Base-by-base conservation (phyloP, 2,329 filamentous ascomycete genomes). In the Pseudofabraea citricarpa region DNA sequence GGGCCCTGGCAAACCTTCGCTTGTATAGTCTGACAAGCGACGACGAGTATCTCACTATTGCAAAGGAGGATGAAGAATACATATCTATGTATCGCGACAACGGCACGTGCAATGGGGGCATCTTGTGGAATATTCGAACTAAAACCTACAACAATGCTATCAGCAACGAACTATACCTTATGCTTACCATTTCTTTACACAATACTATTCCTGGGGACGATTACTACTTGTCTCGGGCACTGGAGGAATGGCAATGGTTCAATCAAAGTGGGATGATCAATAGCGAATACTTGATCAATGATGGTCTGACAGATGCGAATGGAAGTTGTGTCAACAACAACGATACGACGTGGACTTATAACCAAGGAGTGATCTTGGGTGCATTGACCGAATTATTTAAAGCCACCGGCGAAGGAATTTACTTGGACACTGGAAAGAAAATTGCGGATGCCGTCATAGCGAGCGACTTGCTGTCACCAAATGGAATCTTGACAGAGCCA, bases 331-430 rank as follows among this genome's bases (percentile, higher is more conserved):
- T 66, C 23, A 75, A 75, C 45, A 64, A 64, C 21, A 58, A 54
- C 16, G 55, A 54, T 6, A 60, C 58, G 13, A 55, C 60, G 6
- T 76, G 66, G 65, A 66, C 69, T 0, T 77, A 77, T 54, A 77
- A 77, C 50, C 76, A 81, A 54, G 77, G 77, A 12, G 74, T 81
- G 1, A 66, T 80, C 16, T 66, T 81, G 3, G 69, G 74, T 9
- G 77, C 68, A 0, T 64, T 81, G 1, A 69, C 72, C 4, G 74
- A 80, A 64, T 65, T 48, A 58, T 37, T 7, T 12, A 37, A 23
- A 21, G 35, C 35, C 5, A 37, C 35, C 4, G 35, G 35, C 3
- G 35, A 37, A 13, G 6, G 8, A 7, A 21, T 10, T 2, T 22
- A 12, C 15, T 13, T 37, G 8, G 9, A 5, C 6, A 21, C 19